Evolutionary conservation across 1,284 basidiomycete species (phyloP), one percentile per base, ranked within the genome.

Genomic region (Microbotryum scabiosae): DNA sequence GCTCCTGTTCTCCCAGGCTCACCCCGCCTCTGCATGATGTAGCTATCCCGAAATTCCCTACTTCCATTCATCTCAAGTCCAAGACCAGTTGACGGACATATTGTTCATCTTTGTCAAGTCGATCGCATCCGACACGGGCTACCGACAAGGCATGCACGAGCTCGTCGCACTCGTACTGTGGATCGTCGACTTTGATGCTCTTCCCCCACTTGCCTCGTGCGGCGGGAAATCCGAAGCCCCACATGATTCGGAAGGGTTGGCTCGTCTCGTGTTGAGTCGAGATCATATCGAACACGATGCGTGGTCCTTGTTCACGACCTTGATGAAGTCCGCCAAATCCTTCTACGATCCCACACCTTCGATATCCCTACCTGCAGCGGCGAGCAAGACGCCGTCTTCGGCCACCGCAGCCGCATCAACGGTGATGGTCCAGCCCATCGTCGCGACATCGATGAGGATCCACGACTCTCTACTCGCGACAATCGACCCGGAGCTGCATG

Each of bases 91-190:
- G 48, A 87, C 87, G 0, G 87, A 90, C 66, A 84, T 93, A 30
- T 79, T 97, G 20, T 93, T 90, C 74, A 76, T 96, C 23, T 88
- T 87, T 71, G 84, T 86, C 21, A 79, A 82, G 46, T 82, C 36
- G 16, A 83, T 71, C 83, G 91, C 74, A 28, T 82, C 86, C 1
- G 80, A 85, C 54, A 83, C 92, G 23, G 90, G 90, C 32, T 96
- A 96, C 73, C 82, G 92, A 36, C 87, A 94, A 80, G 92, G 92
- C 53, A 96, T 97, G 92, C 92, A 97, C 73, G 92, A 97, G 73
- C 78, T 96, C 5, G 81, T 94, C 8, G 92, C 90, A 1, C 86
- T 88, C 0, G 75, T 94, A 36, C 86, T 88, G 68, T 83, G 86
- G 71, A 85, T 85, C 2, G 79, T 90, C 57, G 87, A 93, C 73